phyloP scores from a whole-genome alignment of 257 asterid genomes.

The Nicotiana attenuata region DNA sequence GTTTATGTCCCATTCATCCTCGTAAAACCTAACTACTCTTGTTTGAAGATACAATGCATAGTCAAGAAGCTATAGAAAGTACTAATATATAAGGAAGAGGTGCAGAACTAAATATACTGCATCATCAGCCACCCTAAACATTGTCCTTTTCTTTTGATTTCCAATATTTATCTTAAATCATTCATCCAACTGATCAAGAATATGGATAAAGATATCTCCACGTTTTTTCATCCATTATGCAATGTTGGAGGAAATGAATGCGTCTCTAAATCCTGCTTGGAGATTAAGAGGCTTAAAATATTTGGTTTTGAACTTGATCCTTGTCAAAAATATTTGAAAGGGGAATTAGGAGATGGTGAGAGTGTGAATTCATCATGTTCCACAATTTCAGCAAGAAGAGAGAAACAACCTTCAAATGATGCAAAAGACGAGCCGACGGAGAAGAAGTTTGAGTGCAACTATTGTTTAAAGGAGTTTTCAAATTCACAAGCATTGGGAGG shows the following conservation, averaged over 20 bases:
- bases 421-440: constrained; percentile 16
- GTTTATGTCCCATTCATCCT: constrained; percentile 5
- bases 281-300: constrained; percentile 43
- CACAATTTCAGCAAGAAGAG: constrained; percentile 35
- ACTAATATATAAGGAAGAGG: constrained; percentile 29
- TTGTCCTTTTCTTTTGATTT: background rate
- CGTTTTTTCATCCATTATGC: constrained; percentile 17
- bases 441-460: constrained; percentile 72
- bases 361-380: constrained; percentile 72
- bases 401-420: background rate
- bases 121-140: constrained; percentile 22
- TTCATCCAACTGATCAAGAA: background rate
- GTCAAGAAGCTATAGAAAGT: constrained; percentile 15
- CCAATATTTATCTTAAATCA: background rate
- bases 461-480: constrained; percentile 57
- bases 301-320: constrained; percentile 69
- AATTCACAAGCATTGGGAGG: constrained; percentile 96
- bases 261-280: constrained; percentile 23
- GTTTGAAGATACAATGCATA: constrained; percentile 39
- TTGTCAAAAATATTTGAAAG: background rate
- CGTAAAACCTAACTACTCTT: constrained; percentile 22
- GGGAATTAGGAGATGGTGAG: constrained; percentile 30
- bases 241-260: constrained; percentile 21
- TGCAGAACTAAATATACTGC: constrained; percentile 12
- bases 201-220: constrained; percentile 39